Base-by-base conservation (phyloP, 2,329 filamentous ascomycete species). In the Emericellopsis atlantica region DNA sequence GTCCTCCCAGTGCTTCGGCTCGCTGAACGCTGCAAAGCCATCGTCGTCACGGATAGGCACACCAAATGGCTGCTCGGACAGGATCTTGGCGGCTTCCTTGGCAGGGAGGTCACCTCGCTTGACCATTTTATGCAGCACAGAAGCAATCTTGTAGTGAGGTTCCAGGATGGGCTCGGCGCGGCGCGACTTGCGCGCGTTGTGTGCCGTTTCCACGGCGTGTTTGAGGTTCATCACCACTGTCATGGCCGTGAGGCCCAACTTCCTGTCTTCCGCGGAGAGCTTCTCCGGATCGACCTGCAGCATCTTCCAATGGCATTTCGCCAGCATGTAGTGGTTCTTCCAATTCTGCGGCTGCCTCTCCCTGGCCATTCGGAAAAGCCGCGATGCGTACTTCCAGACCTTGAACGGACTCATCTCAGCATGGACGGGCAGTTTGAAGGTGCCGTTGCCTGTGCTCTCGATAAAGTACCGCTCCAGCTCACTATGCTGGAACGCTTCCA, bases 131-230 rank as follows among this genome's bases (percentile, higher is more conserved):
- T 93, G 79, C 6, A 88, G 64, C 18, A 92, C 67, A 2, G 84
- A 83, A 31, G 92, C 74, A 16, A 95, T 80, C 62, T 94, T 95
- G 67, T 93, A 95, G 55, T 95, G 88, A 4, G 89, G 89, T 56
- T 95, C 89, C 14, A 95, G 71, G 21, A 93, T 80, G 0, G 85
- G 87, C 45, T 95, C 87, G 16, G 71, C 79, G 54, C 69, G 65
- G 12, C 72, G 64, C 5, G 72, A 71, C 46, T 76, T 42, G 16
- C 40, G 23, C 71, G 70, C 24, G 72, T 58, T 15, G 6, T 64
- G 61, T 1, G 72, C 72, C 2, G 72, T 64, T 41, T 68, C 55
- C 16, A 77, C 61, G 2, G 72, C 62, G 43, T 64, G 65, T 47
- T 75, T 70, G 3, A 78, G 62, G 0, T 68, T 63, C 3, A 57